phyloP scores from a whole-genome alignment of 176 grass and related monocot species.

The Cenchrus fungigraminus region DNA sequence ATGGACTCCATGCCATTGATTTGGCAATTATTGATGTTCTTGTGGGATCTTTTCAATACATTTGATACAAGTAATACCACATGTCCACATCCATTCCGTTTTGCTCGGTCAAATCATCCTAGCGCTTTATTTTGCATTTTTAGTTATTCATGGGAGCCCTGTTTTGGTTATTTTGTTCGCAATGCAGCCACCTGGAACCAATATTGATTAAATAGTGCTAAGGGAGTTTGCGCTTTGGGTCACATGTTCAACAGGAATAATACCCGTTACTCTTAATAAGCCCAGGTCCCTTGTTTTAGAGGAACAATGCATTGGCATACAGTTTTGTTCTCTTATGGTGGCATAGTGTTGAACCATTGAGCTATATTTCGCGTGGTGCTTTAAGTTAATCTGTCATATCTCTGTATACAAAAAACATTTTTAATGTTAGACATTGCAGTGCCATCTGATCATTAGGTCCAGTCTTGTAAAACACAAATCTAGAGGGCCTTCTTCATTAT shows the following conservation, averaged over 20 bases:
- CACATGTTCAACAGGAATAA: too few relatives aligned
- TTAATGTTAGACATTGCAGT: constrained; percentile 1
- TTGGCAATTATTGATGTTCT: not conserved
- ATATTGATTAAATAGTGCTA: constrained; percentile 21
- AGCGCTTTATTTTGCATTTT: not conserved
- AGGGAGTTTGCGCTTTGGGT: not conserved
- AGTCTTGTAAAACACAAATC: constrained; percentile 8
- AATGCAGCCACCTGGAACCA: not conserved
- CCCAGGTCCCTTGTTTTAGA: not conserved
- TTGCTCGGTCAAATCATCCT: constrained; percentile 7
- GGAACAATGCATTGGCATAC: not conserved
- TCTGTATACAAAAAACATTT: constrained; percentile 2
- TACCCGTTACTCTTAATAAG: not conserved
- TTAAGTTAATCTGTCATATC: not conserved
- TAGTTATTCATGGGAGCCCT: not conserved
- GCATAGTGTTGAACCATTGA: not conserved
- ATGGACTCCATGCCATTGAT: not conserved
- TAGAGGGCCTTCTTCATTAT: not conserved
- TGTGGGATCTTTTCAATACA: constrained; percentile 13
- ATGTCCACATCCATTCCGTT: not conserved
- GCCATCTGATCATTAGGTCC: not conserved
- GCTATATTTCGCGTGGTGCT: not conserved
- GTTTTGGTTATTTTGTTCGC: not conserved
- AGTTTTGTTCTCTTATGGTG: constrained; percentile 8
- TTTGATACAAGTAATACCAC: not conserved